These are phyloP conservation scores for Mucor piriformis DNA, from an alignment of 371 early-diverging fungal species.

Conservation along the genomic window DNA sequence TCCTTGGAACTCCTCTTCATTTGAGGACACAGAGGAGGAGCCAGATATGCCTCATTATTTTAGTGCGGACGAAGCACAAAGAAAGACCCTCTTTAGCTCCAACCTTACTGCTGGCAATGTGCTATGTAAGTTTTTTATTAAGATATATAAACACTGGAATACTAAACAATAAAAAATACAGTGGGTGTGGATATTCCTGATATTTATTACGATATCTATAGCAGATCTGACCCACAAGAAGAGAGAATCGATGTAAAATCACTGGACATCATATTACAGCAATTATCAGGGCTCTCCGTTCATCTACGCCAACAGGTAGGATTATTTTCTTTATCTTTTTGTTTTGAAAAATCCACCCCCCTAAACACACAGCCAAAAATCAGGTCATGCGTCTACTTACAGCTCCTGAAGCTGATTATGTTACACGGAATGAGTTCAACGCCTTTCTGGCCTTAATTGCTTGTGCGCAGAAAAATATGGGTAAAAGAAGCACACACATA, in stretches of 20 bases:
- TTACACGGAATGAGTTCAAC: constrained; percentile 71
- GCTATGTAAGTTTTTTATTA: constrained; percentile 7
- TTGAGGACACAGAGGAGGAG: not conserved
- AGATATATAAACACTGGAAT: not conserved
- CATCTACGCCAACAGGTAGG: constrained; percentile 9
- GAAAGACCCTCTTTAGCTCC: not conserved
- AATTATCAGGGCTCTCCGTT: constrained; percentile 8
- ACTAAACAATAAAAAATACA: not conserved
- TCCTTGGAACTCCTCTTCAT: constrained; percentile 15
- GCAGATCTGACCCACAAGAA: constrained; percentile 5
- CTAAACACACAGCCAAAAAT: not conserved
- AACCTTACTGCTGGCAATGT: constrained; percentile 14
- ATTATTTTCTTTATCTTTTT: not conserved
- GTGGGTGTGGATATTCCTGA: constrained; percentile 24
- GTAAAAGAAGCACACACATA: constrained; percentile 29
- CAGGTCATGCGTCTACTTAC: constrained; percentile 27
- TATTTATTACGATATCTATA: constrained; percentile 16
- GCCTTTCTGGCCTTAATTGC: constrained; percentile 70
- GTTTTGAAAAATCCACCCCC: not conserved
- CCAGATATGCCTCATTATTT: not conserved
- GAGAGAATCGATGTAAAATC: constrained; percentile 3
- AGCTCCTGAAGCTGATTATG: constrained; percentile 52
- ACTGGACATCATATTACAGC: constrained; percentile 1
- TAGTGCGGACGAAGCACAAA: not conserved
- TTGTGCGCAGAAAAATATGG: constrained; percentile 80